Base-by-base conservation (phyloP, 495 filamentous ascomycete species). In the Talaromyces nanjingensis region DNA sequence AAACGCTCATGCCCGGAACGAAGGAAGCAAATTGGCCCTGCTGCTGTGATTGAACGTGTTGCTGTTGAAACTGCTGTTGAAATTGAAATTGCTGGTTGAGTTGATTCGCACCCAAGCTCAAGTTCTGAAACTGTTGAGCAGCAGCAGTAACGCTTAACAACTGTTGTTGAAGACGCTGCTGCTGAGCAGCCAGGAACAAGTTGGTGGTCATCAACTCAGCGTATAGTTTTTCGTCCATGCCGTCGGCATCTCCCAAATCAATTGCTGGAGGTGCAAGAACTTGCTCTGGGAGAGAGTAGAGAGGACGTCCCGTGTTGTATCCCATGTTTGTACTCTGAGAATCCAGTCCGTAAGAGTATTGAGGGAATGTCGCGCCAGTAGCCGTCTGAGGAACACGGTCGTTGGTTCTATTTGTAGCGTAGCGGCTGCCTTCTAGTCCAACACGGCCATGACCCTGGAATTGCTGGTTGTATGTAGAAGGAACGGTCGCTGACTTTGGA, bases 181-280 rank as follows among this genome's bases (percentile, higher is more conserved):
- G 91, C 73, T 96, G 91, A 63, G 93, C 89, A 27, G 91, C 89
- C 39, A 97, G 79, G 65, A 93, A 92, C 58, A 91, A 74, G 68
- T 94, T 93, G 71, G 90, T 92, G 55, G 89, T 88, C 74, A 96
- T 82, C 65, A 96, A 76, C 72, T 94, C 90, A 61, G 90, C 89
- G 66, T 93, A 91, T 39, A 93, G 69, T 57, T 86, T 87, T 63
- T 92, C 91, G 69, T 96, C 92, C 72, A 96, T 88, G 54, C 83
- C 82, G 37, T 83, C 80, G 66, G 89, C 86, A 62, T 85, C 82
- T 34, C 75, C 76, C 33, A 91, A 79, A 70, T 89, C 83, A 66
- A 96, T 75, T 64, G 88, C 82, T 16, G 92, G 92, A 53, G 92
- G 91, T 14, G 91, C 92, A 54, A 97, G 81, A 57, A 94, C 84